Evolutionary conservation across 495 filamentous ascomycete species (phyloP), one percentile per base, ranked within the genome.

Genomic region (Patellaria atrata): DNA sequence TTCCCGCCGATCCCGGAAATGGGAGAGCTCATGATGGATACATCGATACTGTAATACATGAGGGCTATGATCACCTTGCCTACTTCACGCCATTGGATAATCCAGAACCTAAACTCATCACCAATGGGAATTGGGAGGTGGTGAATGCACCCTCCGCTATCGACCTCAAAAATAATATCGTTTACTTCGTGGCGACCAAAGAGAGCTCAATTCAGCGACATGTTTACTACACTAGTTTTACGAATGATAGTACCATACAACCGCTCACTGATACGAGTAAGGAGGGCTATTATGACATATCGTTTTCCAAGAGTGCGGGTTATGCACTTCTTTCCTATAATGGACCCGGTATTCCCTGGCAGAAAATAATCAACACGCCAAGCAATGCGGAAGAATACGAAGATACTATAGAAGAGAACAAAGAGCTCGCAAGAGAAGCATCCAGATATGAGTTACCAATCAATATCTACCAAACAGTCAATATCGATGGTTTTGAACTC

Each of bases 41-140:
- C 50, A 73, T 97, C 41, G 89, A 97, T 57, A 86, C 81, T 0
- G 62, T 97, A 26, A 79, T 94, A 35, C 62, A 87, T 50, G 69
- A 92, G 24, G 79, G 84, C 31, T 80, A 79, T 48, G 83, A 94
- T 45, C 89, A 97, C 48, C 62, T 96, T 35, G 91, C 75, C 0
- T 97, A 96, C 52, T 97, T 96, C 52, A 73, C 79, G n/a, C 89
- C 89, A 7, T 51, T 96, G 17, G 79, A 96, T 34, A 86, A 77
- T 48, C 58, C 79, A 0, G 56, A 79, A 2, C 87, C 89, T 13
- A 56, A 79, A 18, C 72, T 89, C 65, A 69, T 97, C 13, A 97
- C 89, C 0, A 74, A 78, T 7, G 89, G 89, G 4, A 53, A 78
- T 22, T 97, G 86, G 85, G 89, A 97, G 54, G 91, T 97, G 9